Base-by-base conservation (phyloP, 1,284 basidiomycete genomes). In the Sutorius eximius region DNA sequence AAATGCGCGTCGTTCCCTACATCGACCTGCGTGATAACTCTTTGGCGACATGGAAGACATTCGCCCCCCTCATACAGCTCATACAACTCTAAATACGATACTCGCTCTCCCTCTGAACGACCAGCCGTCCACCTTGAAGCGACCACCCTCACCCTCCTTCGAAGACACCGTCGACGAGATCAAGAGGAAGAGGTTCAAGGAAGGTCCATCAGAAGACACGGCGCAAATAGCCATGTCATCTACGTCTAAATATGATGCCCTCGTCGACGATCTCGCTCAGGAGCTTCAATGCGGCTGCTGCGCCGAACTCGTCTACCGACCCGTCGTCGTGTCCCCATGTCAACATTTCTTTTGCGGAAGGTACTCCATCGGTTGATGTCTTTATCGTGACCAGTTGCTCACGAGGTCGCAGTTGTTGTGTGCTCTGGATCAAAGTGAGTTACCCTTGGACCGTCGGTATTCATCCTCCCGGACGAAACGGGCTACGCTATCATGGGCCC, bases 281-380 rank as follows among this genome's bases (percentile, higher is more conserved):
- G 89, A 91, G 67, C 76, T 91, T 41, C 83, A 87, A 61, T 91
- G 89, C 61, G 89, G 86, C n/a, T 91, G 89, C 66, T 91, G 89
- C 68, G 81, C 87, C 32, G 89, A 82, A 53, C 76, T 91, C 42
- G 83, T 88, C 53, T 89, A 91, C 70, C 77, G 81, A 55, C 89
- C 89, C 5, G 89, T 91, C 10, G 74, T 89, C 30, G 87, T 91
- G 46, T 76, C 79, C 29, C 89, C 89, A 18, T 91, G 89, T 66
- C 87, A 91, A 61, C 89, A 90, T 75, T 90, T 87, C 77, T 92
- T 89, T 67, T 92, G 88, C 65, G 90, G 87, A 72, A 91, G 87
- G 89, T 90, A 70, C 60, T 73, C 57, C 42, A 12, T 18, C 51
- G 53, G 15, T 44, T 24, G 40, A 47, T 45, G 45, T 34, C n/a